These are phyloP conservation scores for Mollisiaceae sp. DNA, from an alignment of 2,329 filamentous ascomycete species.

Conservation along the genomic window DNA sequence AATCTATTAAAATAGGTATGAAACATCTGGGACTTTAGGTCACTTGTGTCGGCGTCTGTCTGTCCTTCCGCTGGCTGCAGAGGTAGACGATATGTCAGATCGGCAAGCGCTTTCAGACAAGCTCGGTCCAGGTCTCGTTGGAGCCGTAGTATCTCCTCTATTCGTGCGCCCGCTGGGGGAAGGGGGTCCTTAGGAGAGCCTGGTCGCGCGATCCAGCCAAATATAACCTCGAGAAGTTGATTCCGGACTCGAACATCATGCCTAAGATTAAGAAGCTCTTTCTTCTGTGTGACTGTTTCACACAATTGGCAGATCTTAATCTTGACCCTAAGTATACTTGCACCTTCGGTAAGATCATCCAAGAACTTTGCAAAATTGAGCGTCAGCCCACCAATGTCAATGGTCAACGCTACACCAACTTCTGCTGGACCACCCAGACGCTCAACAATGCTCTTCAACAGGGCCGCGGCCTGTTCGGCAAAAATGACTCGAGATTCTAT, in stretches of 20 bases:
- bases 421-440: slow-evolving; percentile 67
- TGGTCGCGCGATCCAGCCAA: slow-evolving; percentile 70
- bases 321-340: slow-evolving; percentile 65
- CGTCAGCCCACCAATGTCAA: slow-evolving; percentile 67
- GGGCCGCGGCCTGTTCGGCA: slow-evolving; percentile 68
- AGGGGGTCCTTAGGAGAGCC: slow-evolving; percentile 56
- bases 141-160: slow-evolving; percentile 62
- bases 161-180: slow-evolving; percentile 48
- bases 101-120: slow-evolving; percentile 67
- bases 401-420: slow-evolving; percentile 63
- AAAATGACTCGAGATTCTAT: slow-evolving; percentile 68
- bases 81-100: slow-evolving; percentile 69
- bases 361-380: slow-evolving; percentile 72
- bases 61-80: slow-evolving; percentile 69
- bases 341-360: slow-evolving; percentile 60
- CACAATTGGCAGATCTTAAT: slow-evolving; percentile 72
- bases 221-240: slow-evolving; percentile 70
- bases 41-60: slow-evolving; percentile 68
- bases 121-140: slow-evolving; percentile 71
- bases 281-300: slow-evolving; percentile 67
- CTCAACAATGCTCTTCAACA: slow-evolving; percentile 68
- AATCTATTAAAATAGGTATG: slow-evolving; percentile 75
- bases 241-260: slow-evolving; percentile 73
- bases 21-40: slow-evolving; percentile 74
- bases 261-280: slow-evolving; percentile 70